These are phyloP conservation scores for Didymella exigua DNA, from an alignment of 2,329 filamentous ascomycete species.

Conservation along the genomic window DNA sequence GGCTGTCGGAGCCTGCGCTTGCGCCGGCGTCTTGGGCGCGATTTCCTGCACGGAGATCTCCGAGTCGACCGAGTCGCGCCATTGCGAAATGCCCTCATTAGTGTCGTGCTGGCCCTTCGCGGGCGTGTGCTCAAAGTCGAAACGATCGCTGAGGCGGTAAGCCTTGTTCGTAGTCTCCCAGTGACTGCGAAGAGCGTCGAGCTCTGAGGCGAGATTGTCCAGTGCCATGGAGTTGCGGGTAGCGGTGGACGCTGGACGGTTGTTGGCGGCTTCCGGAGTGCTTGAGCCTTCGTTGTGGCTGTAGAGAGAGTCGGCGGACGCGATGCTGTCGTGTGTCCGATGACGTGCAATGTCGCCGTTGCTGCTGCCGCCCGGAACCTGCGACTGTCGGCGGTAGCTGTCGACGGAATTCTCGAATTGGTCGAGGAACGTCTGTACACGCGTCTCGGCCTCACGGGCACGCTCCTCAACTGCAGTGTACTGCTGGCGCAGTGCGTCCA, in stretches of 20 bases:
- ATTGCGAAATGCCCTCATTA: conserved; percentile 43
- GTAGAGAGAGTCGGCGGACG: conserved; percentile 61
- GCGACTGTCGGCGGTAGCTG: conserved; percentile 82
- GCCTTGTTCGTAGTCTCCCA: conserved; percentile 98
- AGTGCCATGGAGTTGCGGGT: conserved; percentile 72
- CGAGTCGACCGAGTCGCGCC: conserved; percentile 32
- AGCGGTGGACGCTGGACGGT: conserved; percentile 35
- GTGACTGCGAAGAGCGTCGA: conserved; percentile 86
- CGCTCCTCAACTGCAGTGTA: conserved; percentile 81
- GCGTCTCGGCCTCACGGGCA: conserved; percentile 87
- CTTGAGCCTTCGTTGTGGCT: conserved; percentile 47
- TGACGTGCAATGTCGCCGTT: conserved; percentile 43
- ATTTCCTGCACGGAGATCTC: conserved; percentile 12
- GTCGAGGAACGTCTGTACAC: conserved; percentile 89
- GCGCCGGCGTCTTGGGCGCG: conserved; percentile 8
- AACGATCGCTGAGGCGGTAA: conserved; percentile 86
- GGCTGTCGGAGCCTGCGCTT: conserved; percentile 1
- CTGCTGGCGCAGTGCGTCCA: conserved; percentile 83
- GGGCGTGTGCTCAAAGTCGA: conserved; percentile 75
- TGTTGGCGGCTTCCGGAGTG: conserved; percentile 40
- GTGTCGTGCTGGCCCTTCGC: conserved; percentile 43
- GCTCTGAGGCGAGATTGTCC: conserved; percentile 88
- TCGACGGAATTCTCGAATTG: conserved; percentile 94
- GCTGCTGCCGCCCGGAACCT: conserved; percentile 46
- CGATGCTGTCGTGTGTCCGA: conserved; percentile 65